Evolutionary conservation across 78 protist species (phyloP).

Genomic region (Acrasis kona): DNA sequence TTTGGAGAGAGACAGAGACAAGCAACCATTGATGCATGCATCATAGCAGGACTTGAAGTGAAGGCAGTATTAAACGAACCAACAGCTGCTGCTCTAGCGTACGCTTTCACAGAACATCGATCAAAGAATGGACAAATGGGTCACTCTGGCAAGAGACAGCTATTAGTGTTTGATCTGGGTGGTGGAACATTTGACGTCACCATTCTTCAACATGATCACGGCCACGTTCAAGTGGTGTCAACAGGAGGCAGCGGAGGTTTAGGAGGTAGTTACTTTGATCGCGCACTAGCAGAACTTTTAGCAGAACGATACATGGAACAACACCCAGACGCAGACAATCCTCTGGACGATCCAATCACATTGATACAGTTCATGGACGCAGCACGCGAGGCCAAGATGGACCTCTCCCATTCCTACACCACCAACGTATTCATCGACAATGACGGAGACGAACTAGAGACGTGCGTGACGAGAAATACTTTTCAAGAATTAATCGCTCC

Average conservation of each 20-base stretch:
- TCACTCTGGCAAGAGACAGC: slow-evolving; percentile 56
- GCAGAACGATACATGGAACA: slow-evolving; percentile 82
- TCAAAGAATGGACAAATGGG: too few relatives aligned
- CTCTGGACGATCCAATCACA: slow-evolving; percentile 73
- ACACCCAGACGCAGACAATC: slow-evolving; percentile 65
- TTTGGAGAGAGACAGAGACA: slow-evolving; percentile 76
- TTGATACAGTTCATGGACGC: slow-evolving; percentile 69
- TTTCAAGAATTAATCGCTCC: slow-evolving; percentile 35
- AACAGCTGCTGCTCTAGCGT: slow-evolving; percentile 96
- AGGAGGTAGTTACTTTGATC: slow-evolving; percentile 99
- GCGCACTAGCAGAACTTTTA: too few relatives aligned
- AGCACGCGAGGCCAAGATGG: slow-evolving; percentile 68
- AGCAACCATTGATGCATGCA: slow-evolving; percentile 83
- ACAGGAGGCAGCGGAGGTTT: slow-evolving; percentile 88
- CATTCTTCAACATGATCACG: slow-evolving; percentile 57
- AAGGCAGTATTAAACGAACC: slow-evolving; percentile 94
- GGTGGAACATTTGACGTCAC: slow-evolving; percentile 86
- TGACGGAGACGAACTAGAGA: slow-evolving; percentile 32
- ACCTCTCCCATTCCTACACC: slow-evolving; percentile 1
- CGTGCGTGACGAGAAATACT: slow-evolving; percentile 27
- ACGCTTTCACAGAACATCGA: slow-evolving; percentile 73
- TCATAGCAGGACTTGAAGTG: slow-evolving; percentile 80
- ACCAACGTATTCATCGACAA: slow-evolving; percentile 41
- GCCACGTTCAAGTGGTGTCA: slow-evolving; percentile 70
- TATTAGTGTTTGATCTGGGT: slow-evolving; percentile 76